Percentiles rank a stretch among this genome's conserved stretches.
Evolutionary conservation across 176 grass and related monocot species (phyloP).

Genomic region (Oryza officinalis): DNA sequence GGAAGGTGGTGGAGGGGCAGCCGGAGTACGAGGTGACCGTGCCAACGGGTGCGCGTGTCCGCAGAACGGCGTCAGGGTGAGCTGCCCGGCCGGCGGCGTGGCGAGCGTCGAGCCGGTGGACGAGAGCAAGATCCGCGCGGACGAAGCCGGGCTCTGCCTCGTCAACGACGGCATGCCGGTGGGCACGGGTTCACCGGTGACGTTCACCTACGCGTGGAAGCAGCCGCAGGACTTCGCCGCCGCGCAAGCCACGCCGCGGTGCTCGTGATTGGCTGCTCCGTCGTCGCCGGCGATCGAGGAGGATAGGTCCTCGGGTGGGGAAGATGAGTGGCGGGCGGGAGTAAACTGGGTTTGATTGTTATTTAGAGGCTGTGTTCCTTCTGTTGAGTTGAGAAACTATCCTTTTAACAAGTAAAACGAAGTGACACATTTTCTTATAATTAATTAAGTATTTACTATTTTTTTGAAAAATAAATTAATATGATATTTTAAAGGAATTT

Average conservation of each 20-base stretch:
- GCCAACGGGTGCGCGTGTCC: constrained; percentile 2
- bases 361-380: too few species aligned
- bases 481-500: too few species aligned
- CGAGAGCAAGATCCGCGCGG: background rate
- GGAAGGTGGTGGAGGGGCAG: background rate
- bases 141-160: background rate
- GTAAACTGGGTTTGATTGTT: background rate
- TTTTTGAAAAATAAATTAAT: too few species aligned
- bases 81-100: background rate
- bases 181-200: background rate
- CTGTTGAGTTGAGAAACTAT: too few species aligned
- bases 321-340: background rate
- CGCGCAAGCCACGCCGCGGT: background rate
- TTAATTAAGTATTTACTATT: too few species aligned
- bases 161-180: background rate
- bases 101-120: background rate
- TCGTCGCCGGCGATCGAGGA: background rate
- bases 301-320: too few species aligned
- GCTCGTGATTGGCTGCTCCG: background rate
- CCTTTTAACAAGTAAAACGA: too few species aligned
- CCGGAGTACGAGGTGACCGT: background rate
- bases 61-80: background rate
- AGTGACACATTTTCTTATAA: too few species aligned
- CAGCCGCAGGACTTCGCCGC: background rate
- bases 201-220: background rate